These are phyloP conservation scores for Incumbomyces lentus DNA, from an alignment of 2,329 filamentous ascomycete species.

Conservation along the genomic window DNA sequence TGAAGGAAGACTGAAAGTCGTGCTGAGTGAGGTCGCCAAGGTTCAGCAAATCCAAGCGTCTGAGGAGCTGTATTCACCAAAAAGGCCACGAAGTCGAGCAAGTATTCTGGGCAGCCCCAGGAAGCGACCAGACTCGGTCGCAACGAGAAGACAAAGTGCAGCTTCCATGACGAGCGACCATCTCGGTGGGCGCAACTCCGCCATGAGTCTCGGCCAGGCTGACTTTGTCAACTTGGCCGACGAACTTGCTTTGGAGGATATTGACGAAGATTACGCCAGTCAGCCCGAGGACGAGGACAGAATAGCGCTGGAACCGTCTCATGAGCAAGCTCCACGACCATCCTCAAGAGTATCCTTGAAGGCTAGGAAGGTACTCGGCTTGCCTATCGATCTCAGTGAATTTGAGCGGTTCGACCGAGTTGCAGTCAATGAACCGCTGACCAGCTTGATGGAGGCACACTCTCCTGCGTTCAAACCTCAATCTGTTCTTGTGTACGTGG, in stretches of 20 bases:
- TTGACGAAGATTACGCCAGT: slow-evolving; percentile 50
- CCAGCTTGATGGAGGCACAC: neutral
- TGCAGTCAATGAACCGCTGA: neutral
- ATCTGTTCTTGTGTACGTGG: slow-evolving; percentile 47
- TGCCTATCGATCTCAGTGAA: slow-evolving; percentile 28
- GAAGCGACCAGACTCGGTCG: slow-evolving; percentile 14
- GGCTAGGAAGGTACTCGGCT: slow-evolving; percentile 36
- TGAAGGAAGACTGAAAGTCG: slow-evolving; percentile 69
- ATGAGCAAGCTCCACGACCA: slow-evolving; percentile 30
- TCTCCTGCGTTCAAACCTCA: slow-evolving; percentile 17
- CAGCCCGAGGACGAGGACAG: slow-evolving; percentile 60
- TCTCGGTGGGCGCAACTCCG: slow-evolving; percentile 59
- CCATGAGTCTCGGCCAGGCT: slow-evolving; percentile 48
- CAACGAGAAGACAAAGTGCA: slow-evolving; percentile 48
- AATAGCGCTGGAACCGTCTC: slow-evolving; percentile 34
- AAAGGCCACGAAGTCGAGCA: slow-evolving; percentile 13
- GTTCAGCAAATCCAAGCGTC: slow-evolving; percentile 16
- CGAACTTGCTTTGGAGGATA: slow-evolving; percentile 77
- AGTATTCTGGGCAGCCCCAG: slow-evolving; percentile 19
- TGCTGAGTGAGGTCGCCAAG: slow-evolving; percentile 70
- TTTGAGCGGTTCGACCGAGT: slow-evolving; percentile 19
- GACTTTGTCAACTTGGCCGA: slow-evolving; percentile 69
- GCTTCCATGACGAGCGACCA: slow-evolving; percentile 42
- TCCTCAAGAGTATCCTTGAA: slow-evolving; percentile 34
- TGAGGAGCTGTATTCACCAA: neutral